Evolutionary conservation across 176 grass and related monocot species (phyloP), one percentile per base, ranked within the genome.

Genomic region (Paspalum vaginatum): DNA sequence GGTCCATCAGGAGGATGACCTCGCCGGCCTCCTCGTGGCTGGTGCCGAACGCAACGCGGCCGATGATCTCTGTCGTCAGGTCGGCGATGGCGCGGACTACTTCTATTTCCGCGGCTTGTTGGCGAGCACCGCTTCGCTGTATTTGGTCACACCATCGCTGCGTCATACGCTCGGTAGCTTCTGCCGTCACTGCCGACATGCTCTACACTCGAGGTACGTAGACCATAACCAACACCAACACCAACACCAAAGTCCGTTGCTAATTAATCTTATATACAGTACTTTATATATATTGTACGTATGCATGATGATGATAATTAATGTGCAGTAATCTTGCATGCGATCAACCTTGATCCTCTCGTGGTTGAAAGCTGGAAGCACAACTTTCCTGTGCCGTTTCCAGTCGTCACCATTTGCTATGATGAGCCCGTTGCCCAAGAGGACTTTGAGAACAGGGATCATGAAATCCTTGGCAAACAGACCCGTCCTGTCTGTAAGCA

Each of bases 311-410:
- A n/a, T n/a, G n/a, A n/a, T n/a, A n/a, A n/a, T n/a, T n/a, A n/a
- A n/a, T n/a, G n/a, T n/a, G n/a, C n/a, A n/a, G n/a, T 21, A 8
- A 42, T 24, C 20, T 55, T 16, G 42, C 20, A 43, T 16, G 42
- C 2, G 44, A 17, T 39, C 14, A 4, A 87, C 87, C 91, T 93
- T 93, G 60, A 93, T 68, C n/a, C 81, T 93, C 6, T 93, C 87
- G 12, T 85, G 79, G 60, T 45, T 74, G 84, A 93, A 93, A 8
- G 81, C 81, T 21, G 91, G 91, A 54, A 81, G 68, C 20, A 93
- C 45, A 3, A 87, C 66, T 63, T 69, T 89, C 10, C 81, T 67
- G 20, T 90, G 91, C 25, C 88, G 81, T 39, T 69, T 80, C 91
- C 88, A 90, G 6, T 88, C 81, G 0, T 86, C 58, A 0, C 88